Evolutionary conservation across 441 rosid species (phyloP).

Genomic region (Iberis amara): DNA sequence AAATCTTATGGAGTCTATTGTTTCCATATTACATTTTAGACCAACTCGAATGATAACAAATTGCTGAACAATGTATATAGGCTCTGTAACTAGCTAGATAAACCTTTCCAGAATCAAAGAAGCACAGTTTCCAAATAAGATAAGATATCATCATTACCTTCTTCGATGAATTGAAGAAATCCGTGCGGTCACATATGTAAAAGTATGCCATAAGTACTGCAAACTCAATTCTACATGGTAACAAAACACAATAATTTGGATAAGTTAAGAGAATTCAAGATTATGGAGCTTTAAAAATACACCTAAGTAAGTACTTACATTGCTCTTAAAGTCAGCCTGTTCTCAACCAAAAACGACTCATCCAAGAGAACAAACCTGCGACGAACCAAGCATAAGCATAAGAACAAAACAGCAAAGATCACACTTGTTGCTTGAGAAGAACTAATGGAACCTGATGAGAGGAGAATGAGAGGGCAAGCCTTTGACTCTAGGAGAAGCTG

Average conservation of each 20-base stretch:
- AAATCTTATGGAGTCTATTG: not conserved
- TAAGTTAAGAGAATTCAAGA: not conserved
- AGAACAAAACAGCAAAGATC: not conserved
- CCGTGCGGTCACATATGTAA: constrained; percentile 61
- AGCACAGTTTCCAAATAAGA: not conserved
- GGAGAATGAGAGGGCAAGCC: constrained; percentile 40
- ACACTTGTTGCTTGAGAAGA: constrained; percentile 1
- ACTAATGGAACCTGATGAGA: constrained; percentile 34
- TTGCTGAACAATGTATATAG: constrained; percentile 9
- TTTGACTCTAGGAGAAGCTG: constrained; percentile 50
- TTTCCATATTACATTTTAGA: constrained; percentile 2
- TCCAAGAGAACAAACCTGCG: constrained; percentile 58
- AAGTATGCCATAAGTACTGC: constrained; percentile 45
- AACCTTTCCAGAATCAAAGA: not conserved
- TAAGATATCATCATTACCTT: constrained; percentile 41
- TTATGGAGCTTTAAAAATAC: not conserved
- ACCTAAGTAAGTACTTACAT: constrained; percentile 40
- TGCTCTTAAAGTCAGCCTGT: constrained; percentile 59
- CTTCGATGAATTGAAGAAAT: constrained; percentile 47
- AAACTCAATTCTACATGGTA: constrained; percentile 56
- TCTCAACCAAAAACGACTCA: constrained; percentile 56
- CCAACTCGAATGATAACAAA: not conserved
- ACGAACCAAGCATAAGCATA: constrained; percentile 12
- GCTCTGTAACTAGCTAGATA: not conserved
- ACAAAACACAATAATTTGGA: not conserved